A percentile compares a stretch with the other conserved stretches of the same genome.
Evolutionary conservation across 2,329 filamentous ascomycete genomes (phyloP).

Genomic region (Raffaelea ambrosiae): DNA sequence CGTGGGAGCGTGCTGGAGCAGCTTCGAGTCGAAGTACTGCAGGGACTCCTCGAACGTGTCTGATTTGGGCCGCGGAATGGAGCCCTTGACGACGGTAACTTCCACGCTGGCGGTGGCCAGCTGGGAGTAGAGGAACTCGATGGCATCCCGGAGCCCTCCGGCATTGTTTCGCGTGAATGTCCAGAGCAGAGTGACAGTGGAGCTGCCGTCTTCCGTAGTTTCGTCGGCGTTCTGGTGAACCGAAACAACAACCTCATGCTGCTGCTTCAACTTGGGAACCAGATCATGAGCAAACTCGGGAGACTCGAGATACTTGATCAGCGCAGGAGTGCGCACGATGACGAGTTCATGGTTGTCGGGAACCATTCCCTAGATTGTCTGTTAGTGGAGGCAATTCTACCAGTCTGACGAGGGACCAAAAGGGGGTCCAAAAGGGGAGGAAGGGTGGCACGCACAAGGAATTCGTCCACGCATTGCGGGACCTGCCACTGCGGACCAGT

Average conservation of each 20-base stretch:
- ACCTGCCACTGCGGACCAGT: slow-evolving; percentile 98
- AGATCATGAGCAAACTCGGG: slow-evolving; percentile 74
- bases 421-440: background rate
- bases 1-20: slow-evolving; percentile 84
- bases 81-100: slow-evolving; percentile 75
- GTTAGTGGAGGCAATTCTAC: background rate
- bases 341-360: slow-evolving; percentile 91
- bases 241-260: slow-evolving; percentile 84
- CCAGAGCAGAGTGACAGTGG: slow-evolving; percentile 59
- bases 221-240: slow-evolving; percentile 58
- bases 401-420: background rate
- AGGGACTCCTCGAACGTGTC: slow-evolving; percentile 97
- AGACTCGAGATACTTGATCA: slow-evolving; percentile 76
- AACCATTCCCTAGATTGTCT: slow-evolving; percentile 69
- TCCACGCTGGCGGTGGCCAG: slow-evolving; percentile 88
- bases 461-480: slow-evolving; percentile 90
- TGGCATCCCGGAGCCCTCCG: slow-evolving; percentile 87
- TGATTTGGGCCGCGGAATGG: slow-evolving; percentile 96
- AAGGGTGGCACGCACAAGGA: slow-evolving; percentile 55
- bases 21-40: slow-evolving; percentile 93
- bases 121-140: slow-evolving; percentile 83
- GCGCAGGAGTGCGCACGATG: slow-evolving; percentile 63
- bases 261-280: slow-evolving; percentile 73
- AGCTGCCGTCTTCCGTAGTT: slow-evolving; percentile 46
- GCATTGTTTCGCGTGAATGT: slow-evolving; percentile 95